A percentile compares a stretch with the other conserved stretches of the same genome.
Evolutionary conservation across 1,284 basidiomycete species (phyloP).

Genomic region (Moesziomyces antarcticus): DNA sequence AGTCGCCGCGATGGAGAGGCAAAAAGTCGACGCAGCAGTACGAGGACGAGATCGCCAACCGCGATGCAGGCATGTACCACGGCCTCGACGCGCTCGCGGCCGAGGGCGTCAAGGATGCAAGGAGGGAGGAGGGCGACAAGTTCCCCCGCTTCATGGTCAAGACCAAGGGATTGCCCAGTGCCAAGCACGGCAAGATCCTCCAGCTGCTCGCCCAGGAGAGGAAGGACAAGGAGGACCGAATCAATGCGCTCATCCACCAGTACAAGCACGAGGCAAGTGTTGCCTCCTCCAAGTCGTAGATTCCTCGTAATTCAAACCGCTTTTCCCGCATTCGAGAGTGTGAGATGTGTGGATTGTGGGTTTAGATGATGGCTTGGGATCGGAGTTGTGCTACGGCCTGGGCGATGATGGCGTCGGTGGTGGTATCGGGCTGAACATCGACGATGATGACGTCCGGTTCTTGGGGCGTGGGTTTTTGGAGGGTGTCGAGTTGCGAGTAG

Average conservation of each 20-base stretch:
- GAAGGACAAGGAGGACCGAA: conserved; percentile 47
- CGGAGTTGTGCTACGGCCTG: too few species aligned
- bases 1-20: conserved; percentile 54
- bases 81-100: conserved; percentile 13
- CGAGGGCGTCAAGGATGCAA: not conserved
- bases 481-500: conserved; percentile 80
- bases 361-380: too few species aligned
- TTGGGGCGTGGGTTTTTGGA: conserved; percentile 76
- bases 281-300: not conserved
- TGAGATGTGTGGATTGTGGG: too few species aligned
- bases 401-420: conserved; percentile 15
- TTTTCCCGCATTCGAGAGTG: too few species aligned
- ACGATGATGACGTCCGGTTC: conserved; percentile 23
- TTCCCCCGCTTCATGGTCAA: conserved; percentile 41
- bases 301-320: too few species aligned
- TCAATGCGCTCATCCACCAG: conserved; percentile 41
- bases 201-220: conserved; percentile 45
- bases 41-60: conserved; percentile 37
- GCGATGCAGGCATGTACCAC: conserved; percentile 16
- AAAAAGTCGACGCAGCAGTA: conserved; percentile 39
- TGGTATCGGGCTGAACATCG: conserved; percentile 9
- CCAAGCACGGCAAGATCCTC: conserved; percentile 58
- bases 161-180: conserved; percentile 48
- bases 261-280: conserved; percentile 23
- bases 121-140: conserved; percentile 7